These are phyloP conservation scores for Cnidoscolus chayamansa DNA, from an alignment of 441 rosid species.

Conservation along the genomic window DNA sequence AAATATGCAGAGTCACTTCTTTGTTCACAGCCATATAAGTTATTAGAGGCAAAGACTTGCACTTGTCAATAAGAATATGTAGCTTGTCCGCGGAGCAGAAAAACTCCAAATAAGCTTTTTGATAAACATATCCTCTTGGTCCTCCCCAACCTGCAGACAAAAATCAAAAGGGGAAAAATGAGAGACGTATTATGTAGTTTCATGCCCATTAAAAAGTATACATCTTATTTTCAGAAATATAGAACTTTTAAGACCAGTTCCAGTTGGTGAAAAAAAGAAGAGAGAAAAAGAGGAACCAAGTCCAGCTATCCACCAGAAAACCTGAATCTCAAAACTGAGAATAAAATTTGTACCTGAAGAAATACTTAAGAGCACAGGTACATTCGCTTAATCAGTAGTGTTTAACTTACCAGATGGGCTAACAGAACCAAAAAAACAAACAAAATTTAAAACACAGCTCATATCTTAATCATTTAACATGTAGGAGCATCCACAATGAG, in stretches of 20 bases:
- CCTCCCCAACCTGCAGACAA: slow-evolving; percentile 86
- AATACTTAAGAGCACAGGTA: background rate
- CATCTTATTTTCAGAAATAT: background rate
- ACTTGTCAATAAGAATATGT: slow-evolving; percentile 54
- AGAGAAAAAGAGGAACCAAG: no score
- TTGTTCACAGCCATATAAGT: slow-evolving; percentile 71
- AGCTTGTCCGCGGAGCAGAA: slow-evolving; percentile 82
- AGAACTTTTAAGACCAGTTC: background rate
- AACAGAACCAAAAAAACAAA: background rate
- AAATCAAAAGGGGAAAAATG: background rate
- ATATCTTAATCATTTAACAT: background rate
- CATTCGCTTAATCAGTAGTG: background rate
- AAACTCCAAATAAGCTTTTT: slow-evolving; percentile 91
- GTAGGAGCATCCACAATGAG: background rate
- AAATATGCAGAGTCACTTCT: slow-evolving; percentile 50
- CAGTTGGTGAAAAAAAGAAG: no score
- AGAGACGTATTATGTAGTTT: background rate
- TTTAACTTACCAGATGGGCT: background rate
- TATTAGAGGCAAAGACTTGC: slow-evolving; percentile 54
- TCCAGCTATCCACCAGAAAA: background rate
- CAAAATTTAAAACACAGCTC: background rate
- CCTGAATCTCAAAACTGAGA: background rate
- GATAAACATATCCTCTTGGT: slow-evolving; percentile 87
- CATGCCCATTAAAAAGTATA: background rate
- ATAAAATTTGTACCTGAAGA: background rate